Conservation (phyloP, 192 early-diverging fungal species). For the Neocallimastix lanati region DNA sequence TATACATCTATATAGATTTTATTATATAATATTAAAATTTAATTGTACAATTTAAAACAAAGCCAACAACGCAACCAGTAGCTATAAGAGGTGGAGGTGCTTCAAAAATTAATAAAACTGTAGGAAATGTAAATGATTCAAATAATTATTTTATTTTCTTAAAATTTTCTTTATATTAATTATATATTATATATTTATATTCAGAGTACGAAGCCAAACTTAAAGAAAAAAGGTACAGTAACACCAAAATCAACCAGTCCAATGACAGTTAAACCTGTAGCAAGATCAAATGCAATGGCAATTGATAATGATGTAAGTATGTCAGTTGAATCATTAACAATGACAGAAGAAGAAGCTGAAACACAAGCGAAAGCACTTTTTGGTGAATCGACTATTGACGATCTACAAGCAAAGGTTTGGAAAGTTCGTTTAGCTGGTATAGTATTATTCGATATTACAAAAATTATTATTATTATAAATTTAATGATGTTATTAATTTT, state of each 20-base stretch:
- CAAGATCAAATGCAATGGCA: slow-evolving; percentile 12
- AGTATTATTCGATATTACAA: too few species aligned
- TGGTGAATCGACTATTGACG: slow-evolving; percentile 33
- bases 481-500: too few species aligned
- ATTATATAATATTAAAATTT: too few species aligned
- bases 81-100: neutral
- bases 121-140: too few species aligned
- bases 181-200: neutral
- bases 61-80: neutral
- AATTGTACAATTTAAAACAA: too few species aligned
- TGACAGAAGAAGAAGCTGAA: slow-evolving; percentile 45
- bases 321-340: slow-evolving; percentile 25
- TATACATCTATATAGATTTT: too few species aligned
- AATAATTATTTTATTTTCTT: too few species aligned
- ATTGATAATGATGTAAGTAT: slow-evolving; percentile 5
- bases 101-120: neutral
- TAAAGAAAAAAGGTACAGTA: slow-evolving; percentile 4
- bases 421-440: slow-evolving; percentile 66
- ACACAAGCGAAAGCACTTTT: slow-evolving; percentile 39
- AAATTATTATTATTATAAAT: too few species aligned
- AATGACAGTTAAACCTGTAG: slow-evolving; percentile 9
- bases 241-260: slow-evolving; percentile 7
- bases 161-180: neutral
- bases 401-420: slow-evolving; percentile 59
- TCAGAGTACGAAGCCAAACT: neutral